Conservation (phyloP, 2,329 filamentous ascomycete genomes). For the Neonectria coccinea region DNA sequence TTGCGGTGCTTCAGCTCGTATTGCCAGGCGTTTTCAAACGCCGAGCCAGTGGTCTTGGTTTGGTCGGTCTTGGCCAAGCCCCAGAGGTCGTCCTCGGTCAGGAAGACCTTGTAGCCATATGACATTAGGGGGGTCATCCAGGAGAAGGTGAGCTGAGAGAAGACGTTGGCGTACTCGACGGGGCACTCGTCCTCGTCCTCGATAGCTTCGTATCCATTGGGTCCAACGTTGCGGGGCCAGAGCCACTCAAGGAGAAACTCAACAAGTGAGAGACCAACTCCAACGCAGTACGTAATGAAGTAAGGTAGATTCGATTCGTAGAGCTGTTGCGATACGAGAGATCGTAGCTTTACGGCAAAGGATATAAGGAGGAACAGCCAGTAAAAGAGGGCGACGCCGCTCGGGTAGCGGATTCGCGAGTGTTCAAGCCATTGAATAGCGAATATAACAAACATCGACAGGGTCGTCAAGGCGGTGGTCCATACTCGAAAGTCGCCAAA, state of each 20-base stretch:
- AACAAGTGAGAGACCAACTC: slow-evolving; percentile 74
- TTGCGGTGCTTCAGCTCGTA: slow-evolving; percentile 78
- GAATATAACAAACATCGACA: slow-evolving; percentile 80
- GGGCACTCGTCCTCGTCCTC: slow-evolving; percentile 74
- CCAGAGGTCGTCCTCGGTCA: slow-evolving; percentile 97
- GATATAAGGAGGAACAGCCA: slow-evolving; percentile 89
- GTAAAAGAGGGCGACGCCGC: slow-evolving; percentile 90
- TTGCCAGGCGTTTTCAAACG: slow-evolving; percentile 82
- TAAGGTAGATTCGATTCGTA: slow-evolving; percentile 76
- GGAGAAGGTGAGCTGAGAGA: slow-evolving; percentile 91
- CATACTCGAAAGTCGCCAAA: slow-evolving; percentile 87
- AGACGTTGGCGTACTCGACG: slow-evolving; percentile 91
- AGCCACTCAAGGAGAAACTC: slow-evolving; percentile 89
- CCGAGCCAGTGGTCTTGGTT: slow-evolving; percentile 77
- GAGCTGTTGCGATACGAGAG: slow-evolving; percentile 81
- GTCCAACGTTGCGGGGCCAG: slow-evolving; percentile 76
- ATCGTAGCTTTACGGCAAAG: slow-evolving; percentile 85
- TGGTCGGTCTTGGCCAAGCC: slow-evolving; percentile 84
- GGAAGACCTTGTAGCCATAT: slow-evolving; percentile 88
- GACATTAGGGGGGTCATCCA: slow-evolving; percentile 99
- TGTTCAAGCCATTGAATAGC: slow-evolving; percentile 89
- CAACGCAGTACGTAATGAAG: slow-evolving; percentile 81
- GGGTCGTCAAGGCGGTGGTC: slow-evolving; percentile 77
- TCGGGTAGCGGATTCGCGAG: slow-evolving; percentile 83
- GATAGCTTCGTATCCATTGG: slow-evolving; percentile 68